Percentiles rank a stretch among this genome's conserved stretches.
Conservation (phyloP, 208 protist species). For the Trichomonas gallinae region DNA sequence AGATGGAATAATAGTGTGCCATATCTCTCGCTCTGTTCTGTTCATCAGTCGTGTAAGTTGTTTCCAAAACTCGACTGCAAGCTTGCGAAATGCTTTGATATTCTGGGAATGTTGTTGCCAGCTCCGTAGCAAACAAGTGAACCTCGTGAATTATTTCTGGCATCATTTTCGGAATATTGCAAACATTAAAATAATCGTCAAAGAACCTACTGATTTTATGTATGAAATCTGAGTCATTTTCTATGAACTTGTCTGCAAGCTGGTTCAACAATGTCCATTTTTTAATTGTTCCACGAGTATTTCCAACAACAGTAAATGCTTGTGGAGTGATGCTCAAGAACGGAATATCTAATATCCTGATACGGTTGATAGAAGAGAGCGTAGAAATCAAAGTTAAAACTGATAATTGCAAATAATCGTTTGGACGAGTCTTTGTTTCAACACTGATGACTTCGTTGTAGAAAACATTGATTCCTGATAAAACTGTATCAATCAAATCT, state of each 20-base stretch:
- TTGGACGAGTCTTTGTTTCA: background rate
- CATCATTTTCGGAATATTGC: background rate
- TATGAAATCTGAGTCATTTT: background rate
- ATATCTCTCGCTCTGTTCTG: background rate
- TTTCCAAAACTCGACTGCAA: background rate
- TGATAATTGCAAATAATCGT: background rate
- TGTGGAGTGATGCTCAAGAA: background rate
- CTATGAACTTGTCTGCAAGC: background rate
- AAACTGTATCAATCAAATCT: background rate
- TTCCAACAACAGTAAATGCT: background rate
- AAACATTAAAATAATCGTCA: background rate
- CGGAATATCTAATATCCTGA: background rate
- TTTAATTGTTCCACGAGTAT: background rate
- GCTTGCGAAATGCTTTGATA: background rate
- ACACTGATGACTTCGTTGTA: background rate
- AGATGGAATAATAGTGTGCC: background rate
- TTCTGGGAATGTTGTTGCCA: background rate
- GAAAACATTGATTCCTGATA: background rate
- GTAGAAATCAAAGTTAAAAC: background rate
- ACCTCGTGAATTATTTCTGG: background rate
- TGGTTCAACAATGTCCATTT: background rate
- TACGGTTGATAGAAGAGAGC: background rate
- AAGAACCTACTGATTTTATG: background rate
- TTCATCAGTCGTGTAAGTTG: background rate
- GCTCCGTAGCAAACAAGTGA: background rate